Conservation (phyloP, 306 rosid species). For the Canavalia ensiformis region DNA sequence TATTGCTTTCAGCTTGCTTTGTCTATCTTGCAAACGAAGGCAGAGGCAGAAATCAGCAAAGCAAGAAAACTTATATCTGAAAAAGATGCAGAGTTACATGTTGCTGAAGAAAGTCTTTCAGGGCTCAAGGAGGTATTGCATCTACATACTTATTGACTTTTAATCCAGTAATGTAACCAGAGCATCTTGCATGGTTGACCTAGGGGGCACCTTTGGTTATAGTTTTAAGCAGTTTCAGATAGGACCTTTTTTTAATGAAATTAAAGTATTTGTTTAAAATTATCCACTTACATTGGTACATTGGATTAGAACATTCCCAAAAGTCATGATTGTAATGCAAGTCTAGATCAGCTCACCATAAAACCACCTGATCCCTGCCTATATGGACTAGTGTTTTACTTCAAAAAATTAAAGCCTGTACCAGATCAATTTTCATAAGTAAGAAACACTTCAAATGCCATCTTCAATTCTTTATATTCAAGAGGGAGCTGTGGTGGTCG, state of each 20-base stretch:
- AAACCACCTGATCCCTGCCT: neutral
- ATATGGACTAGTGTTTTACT: slow-evolving; percentile 13
- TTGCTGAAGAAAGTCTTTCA: slow-evolving; percentile 86
- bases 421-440: slow-evolving; percentile 15
- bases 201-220: slow-evolving; percentile 1
- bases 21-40: slow-evolving; percentile 80
- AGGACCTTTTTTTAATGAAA: slow-evolving; percentile 15
- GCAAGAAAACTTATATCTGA: slow-evolving; percentile 74
- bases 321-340: slow-evolving; percentile 19
- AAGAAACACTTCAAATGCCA: slow-evolving; percentile 35
- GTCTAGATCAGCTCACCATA: slow-evolving; percentile 21
- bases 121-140: slow-evolving; percentile 84
- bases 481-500: slow-evolving; percentile 5
- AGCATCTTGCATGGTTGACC: slow-evolving; percentile 40
- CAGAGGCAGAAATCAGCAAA: slow-evolving; percentile 77
- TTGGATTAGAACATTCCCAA: slow-evolving; percentile 11
- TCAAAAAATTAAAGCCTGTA: slow-evolving; percentile 11
- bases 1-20: slow-evolving; percentile 72
- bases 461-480: neutral
- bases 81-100: slow-evolving; percentile 76
- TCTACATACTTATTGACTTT: slow-evolving; percentile 48
- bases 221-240: slow-evolving; percentile 16
- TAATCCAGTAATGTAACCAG: slow-evolving; percentile 37
- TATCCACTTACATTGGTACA: neutral
- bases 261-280: slow-evolving; percentile 23